Conservation (phyloP, 2,329 filamentous ascomycete genomes). For the Pezicula rhizophila region DNA sequence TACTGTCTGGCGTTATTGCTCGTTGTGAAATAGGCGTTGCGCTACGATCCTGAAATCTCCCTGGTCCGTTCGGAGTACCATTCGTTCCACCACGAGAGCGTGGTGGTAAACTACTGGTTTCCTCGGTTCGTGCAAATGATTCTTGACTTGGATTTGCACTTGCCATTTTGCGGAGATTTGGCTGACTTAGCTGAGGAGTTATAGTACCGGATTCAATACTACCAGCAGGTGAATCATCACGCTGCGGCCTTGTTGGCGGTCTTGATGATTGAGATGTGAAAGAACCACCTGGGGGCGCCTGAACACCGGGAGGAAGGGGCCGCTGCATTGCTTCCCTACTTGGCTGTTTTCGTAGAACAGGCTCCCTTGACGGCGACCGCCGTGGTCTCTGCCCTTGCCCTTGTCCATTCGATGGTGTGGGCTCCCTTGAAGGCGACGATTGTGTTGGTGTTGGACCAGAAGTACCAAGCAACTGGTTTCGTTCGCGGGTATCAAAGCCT, state of each 20-base stretch:
- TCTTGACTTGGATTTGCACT: constrained; percentile 26
- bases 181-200: constrained; percentile 14
- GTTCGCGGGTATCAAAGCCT: constrained; percentile 77
- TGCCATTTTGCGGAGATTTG: constrained; percentile 20
- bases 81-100: constrained; percentile 25
- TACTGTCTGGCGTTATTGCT: constrained; percentile 21
- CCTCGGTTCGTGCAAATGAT: constrained; percentile 25
- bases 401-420: constrained; percentile 16
- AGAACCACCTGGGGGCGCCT: constrained; percentile 14
- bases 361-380: constrained; percentile 21
- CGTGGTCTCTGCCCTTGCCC: constrained; percentile 17
- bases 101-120: constrained; percentile 21
- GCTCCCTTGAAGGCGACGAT: constrained; percentile 5
- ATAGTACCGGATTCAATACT: constrained; percentile 18
- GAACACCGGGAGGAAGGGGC: constrained; percentile 7
- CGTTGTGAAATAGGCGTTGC: constrained; percentile 23
- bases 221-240: constrained; percentile 23
- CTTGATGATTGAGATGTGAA: constrained; percentile 20
- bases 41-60: constrained; percentile 26
- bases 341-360: constrained; percentile 16
- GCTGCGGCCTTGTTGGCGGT: constrained; percentile 17
- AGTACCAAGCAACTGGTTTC: constrained; percentile 66
- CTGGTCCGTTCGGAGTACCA: constrained; percentile 19
- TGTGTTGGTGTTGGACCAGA: constrained; percentile 10
- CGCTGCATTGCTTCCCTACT: constrained; percentile 25